Evolutionary conservation across 2,329 filamentous ascomycete species (phyloP).

Genomic region (Knufia fluminis): DNA sequence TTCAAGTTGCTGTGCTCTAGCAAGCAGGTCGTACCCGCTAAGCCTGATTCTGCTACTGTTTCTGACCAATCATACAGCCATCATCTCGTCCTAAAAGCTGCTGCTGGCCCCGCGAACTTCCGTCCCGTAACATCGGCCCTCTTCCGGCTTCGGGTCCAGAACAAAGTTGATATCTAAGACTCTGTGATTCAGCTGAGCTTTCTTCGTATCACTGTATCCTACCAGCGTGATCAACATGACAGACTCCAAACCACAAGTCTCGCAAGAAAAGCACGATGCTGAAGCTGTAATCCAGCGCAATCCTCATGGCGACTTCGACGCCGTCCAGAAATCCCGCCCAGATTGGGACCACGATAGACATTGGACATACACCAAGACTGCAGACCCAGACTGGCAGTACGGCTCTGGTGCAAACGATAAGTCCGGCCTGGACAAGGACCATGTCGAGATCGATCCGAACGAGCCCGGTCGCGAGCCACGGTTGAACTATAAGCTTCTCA

Average conservation of each 20-base stretch:
- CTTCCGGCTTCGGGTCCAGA: too few species aligned
- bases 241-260: slow-evolving; percentile 13
- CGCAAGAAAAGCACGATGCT: slow-evolving; percentile 29
- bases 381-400: slow-evolving; percentile 34
- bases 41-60: too few species aligned
- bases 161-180: too few species aligned
- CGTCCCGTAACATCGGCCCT: too few species aligned
- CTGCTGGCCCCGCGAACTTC: too few species aligned
- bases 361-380: slow-evolving; percentile 32
- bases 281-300: slow-evolving; percentile 31
- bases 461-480: slow-evolving; percentile 54
- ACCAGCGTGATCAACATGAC: too few species aligned
- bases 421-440: slow-evolving; percentile 43
- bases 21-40: too few species aligned
- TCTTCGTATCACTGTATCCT: too few species aligned
- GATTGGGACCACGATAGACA: slow-evolving; percentile 31
- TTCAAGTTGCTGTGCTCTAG: too few species aligned
- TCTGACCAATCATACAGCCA: too few species aligned
- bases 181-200: too few species aligned
- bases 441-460: slow-evolving; percentile 66
- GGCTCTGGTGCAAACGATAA: slow-evolving; percentile 35
- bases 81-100: too few species aligned
- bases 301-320: slow-evolving; percentile 29
- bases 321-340: slow-evolving; percentile 34
- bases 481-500: slow-evolving; percentile 87